Evolutionary conservation across 164 flowering plant species (phyloP).

Genomic region (Amborella trichopoda): DNA sequence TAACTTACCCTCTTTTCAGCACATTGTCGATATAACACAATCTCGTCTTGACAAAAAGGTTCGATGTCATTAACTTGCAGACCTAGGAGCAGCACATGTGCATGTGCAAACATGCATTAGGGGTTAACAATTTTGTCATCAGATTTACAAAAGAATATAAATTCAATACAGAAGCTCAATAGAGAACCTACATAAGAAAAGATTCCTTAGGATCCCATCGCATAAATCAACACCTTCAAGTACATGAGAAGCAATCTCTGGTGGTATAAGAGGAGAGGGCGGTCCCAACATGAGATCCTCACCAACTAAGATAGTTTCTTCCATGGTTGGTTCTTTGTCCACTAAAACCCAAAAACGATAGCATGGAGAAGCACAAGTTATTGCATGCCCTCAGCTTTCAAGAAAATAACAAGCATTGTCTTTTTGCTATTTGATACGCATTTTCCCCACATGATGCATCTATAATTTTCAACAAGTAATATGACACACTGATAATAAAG

Average conservation of each 20-base stretch:
- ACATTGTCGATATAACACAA: constrained; percentile 71
- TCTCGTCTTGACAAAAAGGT: constrained; percentile 96
- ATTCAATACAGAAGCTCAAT: too few relatives aligned
- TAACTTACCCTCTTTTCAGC: constrained; percentile 82
- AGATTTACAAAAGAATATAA: too few relatives aligned
- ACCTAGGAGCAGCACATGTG: too few relatives aligned
- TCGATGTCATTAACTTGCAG: constrained; percentile 86
- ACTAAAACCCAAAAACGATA: constrained; percentile 30
- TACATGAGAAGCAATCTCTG: constrained; percentile 92
- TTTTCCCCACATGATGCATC: too few relatives aligned
- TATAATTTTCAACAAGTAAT: too few relatives aligned
- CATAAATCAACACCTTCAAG: constrained; percentile 85
- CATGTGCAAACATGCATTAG: too few relatives aligned
- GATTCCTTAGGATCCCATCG: constrained; percentile 75
- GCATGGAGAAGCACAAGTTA: too few relatives aligned
- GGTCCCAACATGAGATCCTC: constrained; percentile 98
- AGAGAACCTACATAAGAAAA: constrained; percentile 64
- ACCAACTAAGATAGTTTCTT: constrained; percentile 91
- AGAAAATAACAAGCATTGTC: too few relatives aligned
- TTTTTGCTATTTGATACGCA: too few relatives aligned
- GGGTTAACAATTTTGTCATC: too few relatives aligned
- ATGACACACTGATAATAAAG: too few relatives aligned
- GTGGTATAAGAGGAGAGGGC: constrained; percentile 87
- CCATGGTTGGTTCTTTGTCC: constrained; percentile 81
- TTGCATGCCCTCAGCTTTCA: too few relatives aligned